Percentiles rank a stretch among this genome's conserved stretches.
These are phyloP conservation scores for Colletotrichum godetiae DNA, from an alignment of 2,329 filamentous ascomycete genomes.

Conservation along the genomic window DNA sequence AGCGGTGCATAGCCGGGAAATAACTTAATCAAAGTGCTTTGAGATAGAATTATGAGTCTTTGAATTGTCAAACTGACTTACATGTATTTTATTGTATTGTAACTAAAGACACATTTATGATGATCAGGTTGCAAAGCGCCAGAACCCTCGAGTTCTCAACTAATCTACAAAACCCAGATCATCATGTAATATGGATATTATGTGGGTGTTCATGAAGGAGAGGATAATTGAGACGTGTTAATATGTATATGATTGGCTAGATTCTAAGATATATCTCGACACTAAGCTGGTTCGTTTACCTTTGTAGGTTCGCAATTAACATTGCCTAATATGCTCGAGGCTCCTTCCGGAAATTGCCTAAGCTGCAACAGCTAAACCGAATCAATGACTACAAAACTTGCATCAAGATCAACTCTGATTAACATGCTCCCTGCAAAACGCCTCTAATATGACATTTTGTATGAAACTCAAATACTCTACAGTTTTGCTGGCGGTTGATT, in stretches of 20 bases:
- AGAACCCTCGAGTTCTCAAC: too few species aligned
- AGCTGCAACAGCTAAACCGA: neutral
- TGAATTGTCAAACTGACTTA: too few species aligned
- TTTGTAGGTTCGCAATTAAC: neutral
- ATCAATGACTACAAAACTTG: too few species aligned
- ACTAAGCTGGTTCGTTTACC: neutral
- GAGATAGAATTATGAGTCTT: too few species aligned
- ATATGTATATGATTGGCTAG: neutral
- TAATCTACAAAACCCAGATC: accelerated
- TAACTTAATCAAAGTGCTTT: too few species aligned
- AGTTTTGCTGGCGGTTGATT: neutral
- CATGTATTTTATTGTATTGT: too few species aligned
- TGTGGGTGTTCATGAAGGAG: neutral
- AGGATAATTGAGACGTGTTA: neutral
- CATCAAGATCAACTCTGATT: neutral
- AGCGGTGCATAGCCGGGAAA: too few species aligned
- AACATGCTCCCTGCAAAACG: neutral
- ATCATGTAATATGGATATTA: neutral
- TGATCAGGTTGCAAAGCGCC: too few species aligned
- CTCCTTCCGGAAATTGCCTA: neutral
- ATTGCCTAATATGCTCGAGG: neutral
- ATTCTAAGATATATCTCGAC: neutral
- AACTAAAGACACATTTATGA: too few species aligned
- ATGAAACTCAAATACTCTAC: neutral
- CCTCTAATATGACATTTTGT: neutral